Conservation (phyloP, 352 stramenopile species). For the Phytopythium boreale region DNA sequence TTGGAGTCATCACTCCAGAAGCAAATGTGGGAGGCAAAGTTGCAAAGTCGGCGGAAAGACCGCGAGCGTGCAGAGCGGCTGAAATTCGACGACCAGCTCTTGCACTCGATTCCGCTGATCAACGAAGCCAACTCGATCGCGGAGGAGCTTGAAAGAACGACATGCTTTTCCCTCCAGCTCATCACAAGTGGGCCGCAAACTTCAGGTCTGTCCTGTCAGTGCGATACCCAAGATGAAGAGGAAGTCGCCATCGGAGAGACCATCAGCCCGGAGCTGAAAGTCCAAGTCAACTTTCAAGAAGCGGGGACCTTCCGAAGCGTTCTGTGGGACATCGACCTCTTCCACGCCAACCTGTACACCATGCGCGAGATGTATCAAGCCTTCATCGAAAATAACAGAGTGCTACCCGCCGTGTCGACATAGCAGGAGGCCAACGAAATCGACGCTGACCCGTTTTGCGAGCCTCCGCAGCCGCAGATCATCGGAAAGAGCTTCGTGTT, state of each 20-base stretch:
- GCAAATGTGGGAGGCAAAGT: constrained; percentile 77
- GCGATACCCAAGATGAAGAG: constrained; percentile 48
- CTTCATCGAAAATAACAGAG: constrained; percentile 73
- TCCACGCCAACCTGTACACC: constrained; percentile 70
- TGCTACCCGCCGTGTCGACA: constrained; percentile 24
- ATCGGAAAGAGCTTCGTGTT: constrained; percentile 78
- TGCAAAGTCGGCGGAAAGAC: constrained; percentile 67
- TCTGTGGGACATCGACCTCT: constrained; percentile 79
- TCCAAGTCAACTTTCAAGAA: constrained; percentile 79
- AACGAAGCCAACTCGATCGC: constrained; percentile 87
- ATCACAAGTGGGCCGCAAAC: constrained; percentile 37
- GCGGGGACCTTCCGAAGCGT: constrained; percentile 66
- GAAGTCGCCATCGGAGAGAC: constrained; percentile 41
- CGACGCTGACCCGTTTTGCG: constrained; percentile 76
- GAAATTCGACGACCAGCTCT: constrained; percentile 78
- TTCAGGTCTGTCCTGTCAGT: constrained; percentile 19
- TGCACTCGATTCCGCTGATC: constrained; percentile 75
- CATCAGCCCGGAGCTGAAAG: constrained; percentile 67
- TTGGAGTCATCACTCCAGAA: constrained; percentile 71
- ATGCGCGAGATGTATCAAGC: constrained; percentile 90
- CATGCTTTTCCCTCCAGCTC: constrained; percentile 66
- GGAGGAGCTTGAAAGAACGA: constrained; percentile 71
- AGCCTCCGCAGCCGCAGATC: constrained; percentile 55
- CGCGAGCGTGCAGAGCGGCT: constrained; percentile 63
- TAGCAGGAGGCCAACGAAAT: constrained; percentile 33